phyloP scores from a whole-genome alignment of 257 asterid species.

The Nyctanthes arbortristis region DNA sequence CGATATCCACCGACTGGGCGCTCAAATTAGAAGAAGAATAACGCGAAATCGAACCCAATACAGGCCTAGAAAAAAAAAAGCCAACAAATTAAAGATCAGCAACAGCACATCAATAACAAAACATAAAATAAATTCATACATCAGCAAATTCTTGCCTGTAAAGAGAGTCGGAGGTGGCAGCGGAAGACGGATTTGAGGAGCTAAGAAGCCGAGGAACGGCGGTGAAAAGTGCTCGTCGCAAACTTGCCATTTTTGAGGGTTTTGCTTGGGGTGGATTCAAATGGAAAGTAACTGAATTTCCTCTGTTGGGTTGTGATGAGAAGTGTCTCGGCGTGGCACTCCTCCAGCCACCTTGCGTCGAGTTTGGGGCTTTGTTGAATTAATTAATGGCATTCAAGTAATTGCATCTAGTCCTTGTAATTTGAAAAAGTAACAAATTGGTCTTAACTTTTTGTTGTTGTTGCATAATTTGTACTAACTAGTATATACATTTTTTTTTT shows the following conservation, averaged over 20 bases:
- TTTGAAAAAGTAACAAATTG: too few species aligned
- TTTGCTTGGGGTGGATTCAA: neutral
- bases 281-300: neutral
- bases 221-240: constrained; percentile 51
- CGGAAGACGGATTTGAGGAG: constrained; percentile 33
- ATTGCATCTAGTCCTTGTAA: too few species aligned
- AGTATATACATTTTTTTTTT: too few species aligned
- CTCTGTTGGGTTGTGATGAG: neutral
- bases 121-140: neutral
- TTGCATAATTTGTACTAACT: too few species aligned
- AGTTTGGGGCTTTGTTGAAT: too few species aligned
- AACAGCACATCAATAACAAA: neutral
- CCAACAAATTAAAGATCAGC: neutral
- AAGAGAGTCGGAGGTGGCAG: constrained; percentile 28
- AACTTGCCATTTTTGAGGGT: constrained; percentile 46
- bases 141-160: constrained; percentile 32
- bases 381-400: too few species aligned
- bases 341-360: neutral
- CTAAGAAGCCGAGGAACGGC: constrained; percentile 54
- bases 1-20: constrained; percentile 39
- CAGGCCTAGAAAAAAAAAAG: constrained; percentile 56
- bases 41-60: constrained; percentile 44
- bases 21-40: constrained; percentile 44
- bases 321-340: neutral
- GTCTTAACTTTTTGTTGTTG: too few species aligned